A percentile compares a stretch with the other conserved stretches of the same genome.
Conservation (phyloP, 2,329 filamentous ascomycete genomes). For the Trichoderma sp. region DNA sequence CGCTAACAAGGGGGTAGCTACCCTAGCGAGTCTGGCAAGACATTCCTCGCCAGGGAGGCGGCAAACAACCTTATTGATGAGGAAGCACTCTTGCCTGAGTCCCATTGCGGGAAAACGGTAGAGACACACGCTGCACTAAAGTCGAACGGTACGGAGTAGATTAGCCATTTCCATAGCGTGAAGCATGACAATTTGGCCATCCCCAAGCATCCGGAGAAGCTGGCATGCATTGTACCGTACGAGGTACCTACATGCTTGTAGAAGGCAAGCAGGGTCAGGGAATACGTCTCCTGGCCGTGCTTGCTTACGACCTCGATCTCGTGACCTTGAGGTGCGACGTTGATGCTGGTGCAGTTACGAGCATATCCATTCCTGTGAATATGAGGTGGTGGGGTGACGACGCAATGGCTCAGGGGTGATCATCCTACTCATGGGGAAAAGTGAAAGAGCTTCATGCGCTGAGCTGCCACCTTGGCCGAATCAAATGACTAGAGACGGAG, state of each 20-base stretch:
- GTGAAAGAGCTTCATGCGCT: neutral
- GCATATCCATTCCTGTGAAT: neutral
- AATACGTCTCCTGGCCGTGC: neutral
- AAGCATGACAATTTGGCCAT: neutral
- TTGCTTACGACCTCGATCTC: neutral
- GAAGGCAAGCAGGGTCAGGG: neutral
- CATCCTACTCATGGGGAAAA: neutral
- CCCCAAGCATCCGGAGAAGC: neutral
- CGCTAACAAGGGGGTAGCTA: slow-evolving; percentile 19
- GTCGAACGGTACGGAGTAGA: neutral
- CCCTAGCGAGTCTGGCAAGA: slow-evolving; percentile 1
- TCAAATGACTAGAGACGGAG: neutral
- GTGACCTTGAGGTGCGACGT: neutral
- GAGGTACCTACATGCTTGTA: neutral
- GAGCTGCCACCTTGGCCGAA: neutral
- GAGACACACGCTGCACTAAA: neutral
- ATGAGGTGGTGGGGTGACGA: neutral
- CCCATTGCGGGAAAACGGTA: slow-evolving; percentile 20
- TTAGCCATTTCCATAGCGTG: neutral
- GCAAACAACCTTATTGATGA: slow-evolving; percentile 18
- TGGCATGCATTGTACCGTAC: neutral
- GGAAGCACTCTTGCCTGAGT: neutral
- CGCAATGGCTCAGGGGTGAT: slow-evolving; percentile 7
- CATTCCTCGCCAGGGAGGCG: slow-evolving; percentile 1
- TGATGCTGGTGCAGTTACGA: neutral